These are phyloP conservation scores for Lodderomyces oxycetoniae DNA, from an alignment of 1,139 yeast genomes.

Conservation along the genomic window DNA sequence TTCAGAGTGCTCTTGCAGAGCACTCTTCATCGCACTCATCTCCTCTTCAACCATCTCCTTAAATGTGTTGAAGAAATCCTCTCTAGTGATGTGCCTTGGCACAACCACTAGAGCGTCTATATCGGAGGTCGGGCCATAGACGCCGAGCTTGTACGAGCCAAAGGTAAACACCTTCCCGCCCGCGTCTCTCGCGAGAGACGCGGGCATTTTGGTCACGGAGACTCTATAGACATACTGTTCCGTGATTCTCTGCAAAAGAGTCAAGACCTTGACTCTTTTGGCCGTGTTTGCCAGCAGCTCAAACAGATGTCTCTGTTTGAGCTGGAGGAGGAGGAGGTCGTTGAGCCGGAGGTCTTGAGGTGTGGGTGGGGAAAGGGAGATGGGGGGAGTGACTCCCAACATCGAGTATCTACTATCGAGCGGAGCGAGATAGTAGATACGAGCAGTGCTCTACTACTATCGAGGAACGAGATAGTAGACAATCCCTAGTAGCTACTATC, in stretches of 20 bases:
- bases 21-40: too few species aligned
- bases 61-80: conserved; percentile 82
- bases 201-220: conserved; percentile 80
- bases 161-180: conserved; percentile 95
- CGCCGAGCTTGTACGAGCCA: conserved; percentile 93
- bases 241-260: conserved; percentile 63
- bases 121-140: conserved; percentile 97
- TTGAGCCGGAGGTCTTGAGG: conserved; percentile 72
- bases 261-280: conserved; percentile 71
- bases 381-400: conserved; percentile 89
- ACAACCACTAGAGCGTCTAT: conserved; percentile 93
- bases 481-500: too few species aligned
- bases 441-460: too few species aligned
- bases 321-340: conserved; percentile 70
- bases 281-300: conserved; percentile 80
- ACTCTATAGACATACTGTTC: conserved; percentile 81
- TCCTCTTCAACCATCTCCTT: conserved; percentile 49
- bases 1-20: too few species aligned
- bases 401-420: too few species aligned
- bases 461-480: too few species aligned
- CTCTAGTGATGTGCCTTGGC: conserved; percentile 91
- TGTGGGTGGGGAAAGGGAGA: conserved; percentile 79
- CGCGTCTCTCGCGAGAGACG: conserved; percentile 95
- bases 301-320: conserved; percentile 82
- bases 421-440: too few species aligned